Evolutionary conservation across 306 rosid species (phyloP).

Genomic region (Rosa rugosa): DNA sequence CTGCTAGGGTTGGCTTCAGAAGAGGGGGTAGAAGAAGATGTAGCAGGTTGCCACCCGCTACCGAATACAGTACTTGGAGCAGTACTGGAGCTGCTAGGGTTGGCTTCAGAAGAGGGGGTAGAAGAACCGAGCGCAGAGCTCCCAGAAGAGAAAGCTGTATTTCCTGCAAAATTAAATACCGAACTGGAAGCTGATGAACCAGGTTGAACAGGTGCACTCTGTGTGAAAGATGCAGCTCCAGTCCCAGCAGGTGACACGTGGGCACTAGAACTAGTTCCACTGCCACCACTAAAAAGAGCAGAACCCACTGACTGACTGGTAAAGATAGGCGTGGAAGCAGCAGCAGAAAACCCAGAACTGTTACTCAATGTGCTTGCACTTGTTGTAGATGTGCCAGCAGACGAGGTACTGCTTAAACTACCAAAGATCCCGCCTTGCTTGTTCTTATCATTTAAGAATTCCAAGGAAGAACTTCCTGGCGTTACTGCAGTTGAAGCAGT

Average conservation of each 20-base stretch:
- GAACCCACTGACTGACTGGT: slow-evolving; percentile 44
- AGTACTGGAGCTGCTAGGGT: slow-evolving; percentile 43
- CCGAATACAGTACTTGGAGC: slow-evolving; percentile 41
- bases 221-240: slow-evolving; percentile 47
- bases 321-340: slow-evolving; percentile 39
- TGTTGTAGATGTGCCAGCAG: slow-evolving; percentile 41
- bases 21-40: slow-evolving; percentile 43
- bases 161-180: slow-evolving; percentile 48
- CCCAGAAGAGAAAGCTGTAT: slow-evolving; percentile 51
- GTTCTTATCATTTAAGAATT: slow-evolving; percentile 35
- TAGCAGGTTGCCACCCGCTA: slow-evolving; percentile 50
- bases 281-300: slow-evolving; percentile 22
- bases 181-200: slow-evolving; percentile 53
- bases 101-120: slow-evolving; percentile 48
- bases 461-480: slow-evolving; percentile 32
- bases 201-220: slow-evolving; percentile 45
- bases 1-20: slow-evolving; percentile 12
- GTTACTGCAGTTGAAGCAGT: slow-evolving; percentile 30
- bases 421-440: slow-evolving; percentile 46
- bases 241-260: slow-evolving; percentile 43
- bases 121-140: slow-evolving; percentile 53
- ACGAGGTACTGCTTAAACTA: slow-evolving; percentile 38
- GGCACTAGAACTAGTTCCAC: slow-evolving; percentile 35
- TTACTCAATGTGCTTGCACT: slow-evolving; percentile 42
- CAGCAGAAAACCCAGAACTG: slow-evolving; percentile 54